phyloP scores from a whole-genome alignment of 495 filamentous ascomycete genomes.

The Patellaria atrata region DNA sequence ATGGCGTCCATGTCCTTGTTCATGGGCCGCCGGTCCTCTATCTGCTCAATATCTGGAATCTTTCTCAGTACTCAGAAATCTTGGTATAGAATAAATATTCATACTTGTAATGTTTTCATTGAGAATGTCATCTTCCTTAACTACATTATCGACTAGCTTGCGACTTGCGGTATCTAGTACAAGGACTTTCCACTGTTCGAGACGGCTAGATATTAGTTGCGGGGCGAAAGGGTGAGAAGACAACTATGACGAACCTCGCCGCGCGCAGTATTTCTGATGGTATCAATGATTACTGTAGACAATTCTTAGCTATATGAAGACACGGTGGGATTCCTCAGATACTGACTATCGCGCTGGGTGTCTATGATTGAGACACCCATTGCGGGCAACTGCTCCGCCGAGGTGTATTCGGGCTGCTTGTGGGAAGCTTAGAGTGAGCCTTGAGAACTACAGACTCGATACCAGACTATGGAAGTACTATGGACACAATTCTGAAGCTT shows the following conservation, averaged over 20 bases:
- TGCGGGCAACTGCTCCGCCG: no score
- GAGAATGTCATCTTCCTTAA: conserved; percentile 89
- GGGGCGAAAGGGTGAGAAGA: conserved; percentile 5
- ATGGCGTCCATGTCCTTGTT: conserved; percentile 87
- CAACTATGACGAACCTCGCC: conserved; percentile 42
- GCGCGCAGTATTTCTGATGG: conserved; percentile 42
- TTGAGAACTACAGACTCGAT: no score
- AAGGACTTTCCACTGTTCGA: conserved; percentile 80
- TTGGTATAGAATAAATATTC: conserved; percentile 5
- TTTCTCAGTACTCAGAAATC: conserved; percentile 20
- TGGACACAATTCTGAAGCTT: no score
- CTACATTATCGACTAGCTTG: conserved; percentile 70
- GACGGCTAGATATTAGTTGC: conserved; percentile 16
- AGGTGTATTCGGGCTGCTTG: no score
- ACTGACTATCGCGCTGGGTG: conserved; percentile 28
- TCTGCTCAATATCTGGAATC: conserved; percentile 68
- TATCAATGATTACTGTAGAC: conserved; percentile 41
- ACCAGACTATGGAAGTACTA: no score
- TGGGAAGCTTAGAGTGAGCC: no score
- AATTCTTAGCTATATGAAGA: conserved; percentile 5
- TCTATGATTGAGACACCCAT: conserved; percentile 30
- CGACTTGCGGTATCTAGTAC: conserved; percentile 69
- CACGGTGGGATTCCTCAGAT: no score
- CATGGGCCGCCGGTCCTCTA: conserved; percentile 64
- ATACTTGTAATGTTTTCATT: conserved; percentile 88